Base-by-base conservation (phyloP, 1,284 basidiomycete species). In the Phlebopus sp. region DNA sequence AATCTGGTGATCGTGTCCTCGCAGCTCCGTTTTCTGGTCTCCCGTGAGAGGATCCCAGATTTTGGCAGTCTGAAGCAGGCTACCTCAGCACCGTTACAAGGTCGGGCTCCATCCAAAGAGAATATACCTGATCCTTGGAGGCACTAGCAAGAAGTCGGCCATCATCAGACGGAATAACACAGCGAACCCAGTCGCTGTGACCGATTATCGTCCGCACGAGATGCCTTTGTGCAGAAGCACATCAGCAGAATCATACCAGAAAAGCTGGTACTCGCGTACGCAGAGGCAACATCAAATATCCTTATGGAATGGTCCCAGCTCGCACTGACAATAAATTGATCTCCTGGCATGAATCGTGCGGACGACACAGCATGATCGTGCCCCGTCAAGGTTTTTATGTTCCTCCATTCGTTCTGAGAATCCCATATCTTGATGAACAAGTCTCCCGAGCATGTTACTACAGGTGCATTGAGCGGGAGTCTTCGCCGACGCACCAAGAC, bases 341-440 rank as follows among this genome's bases (percentile, higher is more conserved):
- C 92, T 17, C 87, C 86, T 0, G 90, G 90, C 60, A 94, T 74
- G 62, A 95, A 96, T 11, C 84, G 77, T 2, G 88, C 91, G 15
- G 82, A 82, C 8, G 91, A 93, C 34, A 96, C 87, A 15, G 89
- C 86, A 66, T 96, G 93, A 64, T 96, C 92, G 62, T 96, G 92
- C 1, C 92, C 93, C 50, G 88, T 84, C 44, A 96, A 73, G 5
- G 92, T 94, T 66, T 90, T 90, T 44, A 77, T 78, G 62, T 92
- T 93, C 68, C 89, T 91, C 77, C 91, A 94, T 55, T 92, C 89
- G 63, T 92, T 90, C 56, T 84, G 79, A 14, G 85, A 82, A 67
- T 95, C 90, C 93, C 93, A 96, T 40, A 96, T 75, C 71, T 94
- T 93, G 70, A 96, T 86, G 48, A 90, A 89, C 32, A 95, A 73